Percentiles rank a stretch among this genome's conserved stretches.
Conservation (phyloP, 768 basidiomycete species). For the Gloeophyllum trabeum region DNA sequence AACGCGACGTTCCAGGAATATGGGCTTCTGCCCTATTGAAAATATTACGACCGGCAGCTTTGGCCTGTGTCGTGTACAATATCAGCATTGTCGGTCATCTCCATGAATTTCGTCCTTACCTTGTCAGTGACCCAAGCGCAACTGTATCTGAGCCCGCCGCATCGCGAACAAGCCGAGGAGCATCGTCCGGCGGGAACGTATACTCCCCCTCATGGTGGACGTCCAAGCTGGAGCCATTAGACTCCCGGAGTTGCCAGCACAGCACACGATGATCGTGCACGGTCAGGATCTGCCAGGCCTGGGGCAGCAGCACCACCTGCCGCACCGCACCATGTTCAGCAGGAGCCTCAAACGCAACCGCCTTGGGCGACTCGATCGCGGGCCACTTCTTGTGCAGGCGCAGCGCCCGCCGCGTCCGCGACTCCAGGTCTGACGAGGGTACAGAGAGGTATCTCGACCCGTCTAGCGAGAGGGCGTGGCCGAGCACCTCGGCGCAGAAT, state of each 20-base stretch:
- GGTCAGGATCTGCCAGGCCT: background rate
- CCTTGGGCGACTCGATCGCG: background rate
- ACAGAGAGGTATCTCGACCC: constrained; percentile 64
- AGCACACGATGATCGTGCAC: background rate
- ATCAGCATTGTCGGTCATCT: too few relatives aligned
- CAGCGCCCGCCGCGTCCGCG: background rate
- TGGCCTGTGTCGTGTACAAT: background rate
- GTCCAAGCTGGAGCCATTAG: background rate
- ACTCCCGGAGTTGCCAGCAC: background rate
- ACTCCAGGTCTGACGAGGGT: constrained; percentile 20
- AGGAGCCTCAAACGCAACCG: background rate
- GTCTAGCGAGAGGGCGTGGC: constrained; percentile 34
- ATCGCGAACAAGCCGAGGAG: background rate
- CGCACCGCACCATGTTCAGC: background rate
- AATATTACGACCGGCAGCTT: background rate
- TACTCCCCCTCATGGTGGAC: background rate
- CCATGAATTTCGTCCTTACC: too few relatives aligned
- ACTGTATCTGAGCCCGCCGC: background rate
- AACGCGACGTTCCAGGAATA: background rate
- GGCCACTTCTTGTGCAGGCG: background rate
- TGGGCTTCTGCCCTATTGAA: background rate
- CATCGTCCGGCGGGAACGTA: background rate
- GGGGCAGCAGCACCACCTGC: background rate
- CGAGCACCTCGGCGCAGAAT: background rate
- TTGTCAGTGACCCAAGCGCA: too few relatives aligned